A percentile compares a stretch with the other conserved stretches of the same genome.
phyloP scores from a whole-genome alignment of 345 rosid species.

The Lenwebbia sp. region DNA sequence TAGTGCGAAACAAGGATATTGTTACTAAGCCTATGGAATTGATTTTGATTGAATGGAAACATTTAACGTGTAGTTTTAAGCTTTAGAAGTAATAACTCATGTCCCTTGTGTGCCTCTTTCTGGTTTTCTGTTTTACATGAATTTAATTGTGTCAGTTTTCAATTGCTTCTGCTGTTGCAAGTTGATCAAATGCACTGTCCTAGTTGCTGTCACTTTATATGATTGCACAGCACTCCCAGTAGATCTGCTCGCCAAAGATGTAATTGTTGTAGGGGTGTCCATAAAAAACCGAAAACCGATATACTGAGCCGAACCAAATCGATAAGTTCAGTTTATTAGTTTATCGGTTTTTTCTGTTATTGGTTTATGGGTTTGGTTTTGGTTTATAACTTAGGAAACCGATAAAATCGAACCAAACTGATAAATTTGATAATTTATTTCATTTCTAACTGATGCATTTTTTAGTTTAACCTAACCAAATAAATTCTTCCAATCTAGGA shows the following conservation, averaged over 20 bases:
- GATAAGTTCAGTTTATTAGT: background rate
- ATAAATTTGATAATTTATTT: background rate
- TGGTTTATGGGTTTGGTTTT: background rate
- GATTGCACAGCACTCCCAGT: background rate
- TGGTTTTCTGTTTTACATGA: background rate
- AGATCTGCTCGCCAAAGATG: background rate
- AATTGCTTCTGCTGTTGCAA: background rate
- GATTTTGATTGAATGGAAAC: background rate
- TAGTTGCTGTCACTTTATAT: background rate
- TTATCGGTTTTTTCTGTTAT: background rate
- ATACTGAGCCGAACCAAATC: background rate
- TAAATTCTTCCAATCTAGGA: background rate
- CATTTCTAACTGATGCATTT: background rate
- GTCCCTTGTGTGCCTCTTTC: background rate
- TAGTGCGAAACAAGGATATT: background rate
- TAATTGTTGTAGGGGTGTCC: background rate
- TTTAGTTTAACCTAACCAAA: background rate
- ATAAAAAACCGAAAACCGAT: background rate
- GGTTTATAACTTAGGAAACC: background rate
- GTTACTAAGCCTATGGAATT: background rate
- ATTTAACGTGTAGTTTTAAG: background rate
- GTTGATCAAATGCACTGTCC: background rate
- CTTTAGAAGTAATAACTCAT: background rate
- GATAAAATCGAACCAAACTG: background rate
- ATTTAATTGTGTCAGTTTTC: background rate